phyloP scores from a whole-genome alignment of 768 basidiomycete genomes.

The Exidia glandulosa region DNA sequence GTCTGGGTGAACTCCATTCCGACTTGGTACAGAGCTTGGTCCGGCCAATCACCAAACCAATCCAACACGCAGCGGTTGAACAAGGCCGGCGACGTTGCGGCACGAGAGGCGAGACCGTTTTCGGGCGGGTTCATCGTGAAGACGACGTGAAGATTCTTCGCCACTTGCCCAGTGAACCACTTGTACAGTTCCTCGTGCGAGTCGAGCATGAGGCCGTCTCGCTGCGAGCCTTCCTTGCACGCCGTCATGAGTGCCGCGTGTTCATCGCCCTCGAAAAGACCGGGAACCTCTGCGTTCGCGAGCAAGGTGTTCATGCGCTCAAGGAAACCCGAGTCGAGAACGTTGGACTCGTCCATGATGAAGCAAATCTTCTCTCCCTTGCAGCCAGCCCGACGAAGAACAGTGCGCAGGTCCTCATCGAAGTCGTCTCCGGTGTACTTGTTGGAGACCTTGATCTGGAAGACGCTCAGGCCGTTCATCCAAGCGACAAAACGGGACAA shows the following conservation, averaged over 20 bases:
- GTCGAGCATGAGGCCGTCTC: constrained; percentile 96
- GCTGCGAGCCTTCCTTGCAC: constrained; percentile 98
- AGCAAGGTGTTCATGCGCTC: constrained; percentile 99
- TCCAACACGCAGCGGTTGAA: constrained; percentile 99
- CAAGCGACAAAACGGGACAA: constrained; percentile 97
- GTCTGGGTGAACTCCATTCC: constrained; percentile 93
- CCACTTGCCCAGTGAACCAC: constrained; percentile 98
- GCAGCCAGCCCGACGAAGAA: constrained; percentile 90
- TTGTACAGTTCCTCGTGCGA: constrained; percentile 95
- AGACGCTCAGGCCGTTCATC: constrained; percentile 99
- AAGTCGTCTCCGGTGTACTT: constrained; percentile 98
- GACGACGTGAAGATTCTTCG: constrained; percentile 94
- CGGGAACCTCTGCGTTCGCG: constrained; percentile 99
- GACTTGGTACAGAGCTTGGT: constrained; percentile 97
- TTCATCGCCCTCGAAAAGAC: constrained; percentile 99
- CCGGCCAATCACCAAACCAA: constrained; percentile 99
- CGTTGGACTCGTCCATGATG: constrained; percentile 99
- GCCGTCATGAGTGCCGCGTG: constrained; percentile 97
- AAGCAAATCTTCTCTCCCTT: constrained; percentile 99
- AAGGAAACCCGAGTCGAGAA: constrained; percentile 95
- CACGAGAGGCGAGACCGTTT: constrained; percentile 89
- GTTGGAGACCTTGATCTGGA: constrained; percentile 99
- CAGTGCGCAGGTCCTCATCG: constrained; percentile 91
- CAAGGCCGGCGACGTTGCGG: constrained; percentile 93
- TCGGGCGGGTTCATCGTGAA: constrained; percentile 99